Evolutionary conservation across 352 stramenopile species (phyloP), one percentile per base, ranked within the genome.

Genomic region (Blastocystis sp.): DNA sequence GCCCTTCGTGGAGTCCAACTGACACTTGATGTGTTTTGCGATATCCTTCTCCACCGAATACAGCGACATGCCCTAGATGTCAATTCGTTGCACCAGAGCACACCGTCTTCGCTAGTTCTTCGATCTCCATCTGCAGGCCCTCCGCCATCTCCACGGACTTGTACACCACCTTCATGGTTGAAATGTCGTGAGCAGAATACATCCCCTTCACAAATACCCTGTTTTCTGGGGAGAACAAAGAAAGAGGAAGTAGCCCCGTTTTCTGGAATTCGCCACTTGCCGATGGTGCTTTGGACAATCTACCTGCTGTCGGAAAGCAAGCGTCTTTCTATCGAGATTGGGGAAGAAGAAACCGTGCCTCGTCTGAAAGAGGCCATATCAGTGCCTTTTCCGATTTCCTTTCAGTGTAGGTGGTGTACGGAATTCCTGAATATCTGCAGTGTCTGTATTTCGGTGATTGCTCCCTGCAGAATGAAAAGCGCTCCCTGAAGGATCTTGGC

Each of bases 11-110:
- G 68, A 52, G 28, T 77, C 68, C 3, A 77, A 40, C 28, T 77
- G 24, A 57, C 68, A 77, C 43, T 77, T 77, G 48, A 77, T 77
- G 38, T 77, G 68, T n/a, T 77, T 77, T 34, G 68, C 68, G 42
- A 77, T 57, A 57, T 77, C 68, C 43, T 77, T 77, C 28, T 77
- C 68, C 3, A 77, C 42, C 10, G 68, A 59, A 77, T 77, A 77
- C 24, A 77, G 43, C 3, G 38, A 57, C 24, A 77, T 52, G 34
- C 34, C 68, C 68, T 77, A 77, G 10, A 11, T 4, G 14, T 77
- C 28, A 77, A n/a, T 34, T 60, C 38, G 60, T 24, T 9, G 6
- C 17, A 6, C 6, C 38, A 77, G 21, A 34, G 28, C 14, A 3
- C 28, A 77, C 68, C 17, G 68, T 57, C 52, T 77, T 77, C 43